These are phyloP conservation scores for Hyphopichia wangnamkhiaoensis DNA, from an alignment of 1,139 yeast genomes.

Conservation along the genomic window DNA sequence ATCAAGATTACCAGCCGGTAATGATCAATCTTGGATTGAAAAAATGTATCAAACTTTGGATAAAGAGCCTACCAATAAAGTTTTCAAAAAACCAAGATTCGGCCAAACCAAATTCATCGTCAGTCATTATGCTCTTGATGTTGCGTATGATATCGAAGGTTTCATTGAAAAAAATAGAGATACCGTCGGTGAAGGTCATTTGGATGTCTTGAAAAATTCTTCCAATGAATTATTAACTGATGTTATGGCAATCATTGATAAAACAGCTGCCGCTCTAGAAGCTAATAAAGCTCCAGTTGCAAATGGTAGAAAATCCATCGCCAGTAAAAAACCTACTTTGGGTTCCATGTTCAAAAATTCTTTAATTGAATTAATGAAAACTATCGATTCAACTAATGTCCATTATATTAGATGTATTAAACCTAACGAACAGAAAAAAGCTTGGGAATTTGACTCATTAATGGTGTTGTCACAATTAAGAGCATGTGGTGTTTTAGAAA, in stretches of 20 bases:
- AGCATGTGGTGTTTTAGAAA: conserved; percentile 98
- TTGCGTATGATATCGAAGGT: conserved; percentile 88
- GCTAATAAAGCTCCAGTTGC: conserved; percentile 38
- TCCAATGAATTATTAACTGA: conserved; percentile 63
- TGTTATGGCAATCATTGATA: conserved; percentile 66
- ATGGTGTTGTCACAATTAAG: conserved; percentile 95
- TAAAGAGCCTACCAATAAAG: conserved; percentile 73
- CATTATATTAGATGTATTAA: conserved; percentile 97
- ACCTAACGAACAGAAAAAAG: conserved; percentile 90
- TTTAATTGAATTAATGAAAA: conserved; percentile 86
- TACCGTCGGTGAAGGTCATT: conserved; percentile 93
- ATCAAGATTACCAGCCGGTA: conserved; percentile 91
- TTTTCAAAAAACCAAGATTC: conserved; percentile 91
- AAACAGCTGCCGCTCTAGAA: conserved; percentile 55
- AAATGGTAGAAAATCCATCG: conserved; percentile 35
- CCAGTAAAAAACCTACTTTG: conserved; percentile 83
- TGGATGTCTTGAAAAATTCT: conserved; percentile 76
- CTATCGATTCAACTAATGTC: conserved; percentile 91
- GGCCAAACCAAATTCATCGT: conserved; percentile 91
- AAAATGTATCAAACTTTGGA: conserved; percentile 86
- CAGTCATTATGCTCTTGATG: conserved; percentile 93
- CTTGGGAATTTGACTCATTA: conserved; percentile 94
- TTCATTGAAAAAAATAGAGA: conserved; percentile 97
- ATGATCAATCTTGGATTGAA: conserved; percentile 89
- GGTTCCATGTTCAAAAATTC: conserved; percentile 95